Base-by-base conservation (phyloP, 371 early-diverging fungal species). In the Haplosporangium sp. region DNA sequence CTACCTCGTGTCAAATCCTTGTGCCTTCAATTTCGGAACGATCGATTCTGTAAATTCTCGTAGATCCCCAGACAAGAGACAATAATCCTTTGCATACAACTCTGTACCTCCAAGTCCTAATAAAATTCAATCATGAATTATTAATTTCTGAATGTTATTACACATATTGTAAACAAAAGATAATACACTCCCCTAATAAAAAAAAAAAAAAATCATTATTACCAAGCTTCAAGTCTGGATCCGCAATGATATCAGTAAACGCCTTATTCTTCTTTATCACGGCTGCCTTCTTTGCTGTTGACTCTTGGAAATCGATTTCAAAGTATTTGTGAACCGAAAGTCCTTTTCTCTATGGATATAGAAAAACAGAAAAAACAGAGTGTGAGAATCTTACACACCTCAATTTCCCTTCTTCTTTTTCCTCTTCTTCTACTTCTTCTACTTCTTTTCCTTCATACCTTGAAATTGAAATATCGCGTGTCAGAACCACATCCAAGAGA, bases 271-370 rank as follows among this genome's bases (percentile, higher is more conserved):
- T 88, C 60, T 88, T 88, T 13, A 97, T 91, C 0, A 84, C 84
- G 53, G 86, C 83, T 4, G 93, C 91, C 81, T 98, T 98, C 64
- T 90, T 89, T 27, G 88, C 78, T 0, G 95, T 95, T 9, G 95
- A 89, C 67, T 97, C 94, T 3, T 93, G 90, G 75, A 96, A 97
- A 83, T 98, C 98, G n/a, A 97, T 86, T 83, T 98, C 98, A 87
- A 94, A 93, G 83, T 94, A 97, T 56, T 83, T 74, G 34, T 72
- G 65, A 1, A 85, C 86, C 4, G 81, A 63, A 34, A 72, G 61
- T 2, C 76, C 77, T 1, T 71, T 74, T 11, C 66, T 35, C 77
- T 82, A 57, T 39, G 3, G n/a, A n/a, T n/a, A 5, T 2, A 38
- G 6, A 2, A 11, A 17, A 10, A 11, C 19, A 3, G 38, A 39